Conservation (phyloP, 2,329 filamentous ascomycete genomes). For the Thermochaetoides dissita region DNA sequence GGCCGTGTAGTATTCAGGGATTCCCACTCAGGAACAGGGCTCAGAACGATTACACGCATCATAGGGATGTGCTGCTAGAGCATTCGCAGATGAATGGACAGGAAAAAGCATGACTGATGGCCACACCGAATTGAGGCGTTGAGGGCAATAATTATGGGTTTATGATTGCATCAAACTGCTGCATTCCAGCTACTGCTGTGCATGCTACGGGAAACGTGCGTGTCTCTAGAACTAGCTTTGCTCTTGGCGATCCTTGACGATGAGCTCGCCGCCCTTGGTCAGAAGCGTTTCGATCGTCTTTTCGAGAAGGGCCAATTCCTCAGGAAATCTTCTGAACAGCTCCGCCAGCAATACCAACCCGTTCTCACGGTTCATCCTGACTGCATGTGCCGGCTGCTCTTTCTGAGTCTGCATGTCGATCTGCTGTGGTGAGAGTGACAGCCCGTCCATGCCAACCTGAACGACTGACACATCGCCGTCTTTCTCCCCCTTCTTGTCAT, state of each 20-base stretch:
- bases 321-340: slow-evolving; percentile 31
- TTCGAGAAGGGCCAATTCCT: slow-evolving; percentile 24
- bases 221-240: background rate
- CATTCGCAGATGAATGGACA: slow-evolving; percentile 19
- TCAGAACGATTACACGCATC: slow-evolving; percentile 17
- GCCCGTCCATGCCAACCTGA: slow-evolving; percentile 19
- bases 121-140: slow-evolving; percentile 5
- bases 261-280: slow-evolving; percentile 33
- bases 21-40: slow-evolving; percentile 12
- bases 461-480: slow-evolving; percentile 11
- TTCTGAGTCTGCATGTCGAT: slow-evolving; percentile 21
- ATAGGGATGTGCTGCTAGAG: slow-evolving; percentile 19
- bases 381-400: slow-evolving; percentile 28
- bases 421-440: slow-evolving; percentile 33
- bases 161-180: slow-evolving; percentile 1
- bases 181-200: background rate
- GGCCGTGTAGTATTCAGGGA: slow-evolving; percentile 16
- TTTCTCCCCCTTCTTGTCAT: slow-evolving; percentile 3
- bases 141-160: slow-evolving; percentile 5
- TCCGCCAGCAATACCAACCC: slow-evolving; percentile 44
- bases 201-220: too few species aligned
- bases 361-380: slow-evolving; percentile 45
- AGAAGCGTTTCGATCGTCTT: slow-evolving; percentile 34
- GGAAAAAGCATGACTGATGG: slow-evolving; percentile 18
- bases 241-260: slow-evolving; percentile 18